Evolutionary conservation across 805 yeast species (phyloP), one percentile per base, ranked within the genome.

Genomic region (Saccharomycopsis babjevae): DNA sequence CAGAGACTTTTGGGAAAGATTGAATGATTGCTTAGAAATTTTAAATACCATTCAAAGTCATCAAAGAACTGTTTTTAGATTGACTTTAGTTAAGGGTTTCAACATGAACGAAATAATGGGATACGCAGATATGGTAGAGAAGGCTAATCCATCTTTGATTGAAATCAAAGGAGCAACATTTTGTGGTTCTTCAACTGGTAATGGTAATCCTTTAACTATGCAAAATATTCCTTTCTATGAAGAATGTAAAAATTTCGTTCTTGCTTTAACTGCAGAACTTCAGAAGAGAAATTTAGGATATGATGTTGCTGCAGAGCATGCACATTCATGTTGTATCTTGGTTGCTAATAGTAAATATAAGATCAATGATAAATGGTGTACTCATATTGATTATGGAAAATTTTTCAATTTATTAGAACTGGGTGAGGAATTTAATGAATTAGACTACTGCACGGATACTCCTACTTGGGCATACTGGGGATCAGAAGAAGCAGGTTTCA

Each of bases 91-190:
- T 50, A 92, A 92, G 71, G 97, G 96, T 2, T 92, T 92, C 76
- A 91, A 91, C 68, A 88, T 89, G 86, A 82, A 78, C 58, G 96
- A 89, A 64, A 80, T 85, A 34, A 78, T 78, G 28, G 88, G 93
- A 10, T 91, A 91, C 70, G 97, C 96, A 0, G 96, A 89, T 69
- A 78, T 92, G 78, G 94, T 92, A 20, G 86, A 80, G 62, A 79
- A 84, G 60, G 97, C 91, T 1, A 74, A 76, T 62, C 97, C 97
- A 1, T 85, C 96, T 52, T 88, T 91, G 67, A 87, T 91, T 62
- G 97, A 91, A 72, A 86, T 91, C 63, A 91, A 91, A 73, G 97
- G 97, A 60, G 97, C 96, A 13, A 91, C 97, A 0, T 91, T 89
- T 74, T 90, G 97, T 76, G 97, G 97, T 0, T 86, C 96, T 0